These are phyloP conservation scores for Tieghemostelium lacteum DNA, from an alignment of 78 protist genomes.

Conservation along the genomic window DNA sequence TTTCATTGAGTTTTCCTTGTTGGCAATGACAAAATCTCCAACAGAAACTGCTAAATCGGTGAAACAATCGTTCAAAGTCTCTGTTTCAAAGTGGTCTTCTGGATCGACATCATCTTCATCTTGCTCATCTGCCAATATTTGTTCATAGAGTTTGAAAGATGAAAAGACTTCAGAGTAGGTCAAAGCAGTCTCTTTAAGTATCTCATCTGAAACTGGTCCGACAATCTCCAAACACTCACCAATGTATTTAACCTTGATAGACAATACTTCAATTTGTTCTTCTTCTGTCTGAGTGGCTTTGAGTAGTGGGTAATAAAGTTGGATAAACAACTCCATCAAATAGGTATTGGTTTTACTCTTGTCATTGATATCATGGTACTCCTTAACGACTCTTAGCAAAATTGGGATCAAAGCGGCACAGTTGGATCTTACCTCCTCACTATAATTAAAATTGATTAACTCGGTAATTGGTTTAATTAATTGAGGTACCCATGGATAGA, in stretches of 20 bases:
- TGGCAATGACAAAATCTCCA: slow-evolving; percentile 35
- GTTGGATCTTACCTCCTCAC: slow-evolving; percentile 51
- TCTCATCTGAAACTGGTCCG: not conserved
- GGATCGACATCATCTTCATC: slow-evolving; percentile 71
- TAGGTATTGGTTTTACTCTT: not conserved
- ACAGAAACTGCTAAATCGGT: slow-evolving; percentile 8
- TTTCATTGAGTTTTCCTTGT: slow-evolving; percentile 8
- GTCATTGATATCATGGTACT: not conserved
- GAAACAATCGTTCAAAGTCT: slow-evolving; percentile 44
- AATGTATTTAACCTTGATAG: slow-evolving; percentile 2
- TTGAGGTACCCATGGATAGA: slow-evolving; percentile 69
- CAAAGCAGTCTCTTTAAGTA: not conserved
- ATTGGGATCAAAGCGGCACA: slow-evolving; percentile 43
- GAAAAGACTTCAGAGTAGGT: not conserved
- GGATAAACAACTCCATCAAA: too few species aligned
- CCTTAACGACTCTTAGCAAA: not conserved
- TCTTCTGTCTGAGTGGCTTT: not conserved
- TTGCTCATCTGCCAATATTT: not conserved
- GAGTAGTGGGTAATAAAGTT: not conserved
- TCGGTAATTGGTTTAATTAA: slow-evolving; percentile 20
- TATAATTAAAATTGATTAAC: slow-evolving; percentile 72
- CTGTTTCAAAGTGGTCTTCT: not conserved
- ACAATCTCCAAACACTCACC: slow-evolving; percentile 11
- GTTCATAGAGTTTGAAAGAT: not conserved
- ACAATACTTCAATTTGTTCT: not conserved